These are phyloP conservation scores for Sclerotinia spermophila DNA, from an alignment of 2,329 filamentous ascomycete species.

Conservation along the genomic window DNA sequence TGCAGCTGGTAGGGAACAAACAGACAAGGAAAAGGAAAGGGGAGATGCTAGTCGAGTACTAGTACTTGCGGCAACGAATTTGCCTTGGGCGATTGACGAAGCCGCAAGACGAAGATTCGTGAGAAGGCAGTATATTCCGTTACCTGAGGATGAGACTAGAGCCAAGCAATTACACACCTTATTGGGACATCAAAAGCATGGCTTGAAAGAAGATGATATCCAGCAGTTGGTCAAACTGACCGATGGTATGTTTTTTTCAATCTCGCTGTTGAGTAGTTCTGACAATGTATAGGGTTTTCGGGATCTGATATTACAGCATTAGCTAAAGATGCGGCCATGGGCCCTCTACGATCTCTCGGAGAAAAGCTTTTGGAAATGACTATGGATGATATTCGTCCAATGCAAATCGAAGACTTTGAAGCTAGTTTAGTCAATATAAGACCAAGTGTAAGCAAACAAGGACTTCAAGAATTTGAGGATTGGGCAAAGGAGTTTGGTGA, in stretches of 20 bases:
- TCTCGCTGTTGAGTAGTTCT: constrained; percentile 5
- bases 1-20: constrained; percentile 76
- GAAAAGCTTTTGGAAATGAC: constrained; percentile 87
- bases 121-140: constrained; percentile 88
- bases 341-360: constrained; percentile 82
- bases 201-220: constrained; percentile 67
- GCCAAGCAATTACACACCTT: constrained; percentile 74
- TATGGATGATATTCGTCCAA: constrained; percentile 90
- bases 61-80: constrained; percentile 89
- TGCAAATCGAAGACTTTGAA: constrained; percentile 77
- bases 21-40: constrained; percentile 60
- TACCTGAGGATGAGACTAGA: constrained; percentile 81
- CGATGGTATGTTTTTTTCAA: constrained; percentile 44
- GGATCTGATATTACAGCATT: constrained; percentile 95
- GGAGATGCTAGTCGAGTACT: constrained; percentile 86
- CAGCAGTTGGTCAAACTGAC: constrained; percentile 71
- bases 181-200: constrained; percentile 73
- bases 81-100: constrained; percentile 98
- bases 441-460: constrained; percentile 82
- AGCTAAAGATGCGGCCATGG: constrained; percentile 98
- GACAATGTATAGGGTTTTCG: constrained; percentile 69
- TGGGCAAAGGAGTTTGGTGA: constrained; percentile 95
- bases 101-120: constrained; percentile 89
- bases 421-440: constrained; percentile 80
- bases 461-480: constrained; percentile 84